These are phyloP conservation scores for Novymonas esmeraldas DNA, from an alignment of 208 protist species.

Conservation along the genomic window DNA sequence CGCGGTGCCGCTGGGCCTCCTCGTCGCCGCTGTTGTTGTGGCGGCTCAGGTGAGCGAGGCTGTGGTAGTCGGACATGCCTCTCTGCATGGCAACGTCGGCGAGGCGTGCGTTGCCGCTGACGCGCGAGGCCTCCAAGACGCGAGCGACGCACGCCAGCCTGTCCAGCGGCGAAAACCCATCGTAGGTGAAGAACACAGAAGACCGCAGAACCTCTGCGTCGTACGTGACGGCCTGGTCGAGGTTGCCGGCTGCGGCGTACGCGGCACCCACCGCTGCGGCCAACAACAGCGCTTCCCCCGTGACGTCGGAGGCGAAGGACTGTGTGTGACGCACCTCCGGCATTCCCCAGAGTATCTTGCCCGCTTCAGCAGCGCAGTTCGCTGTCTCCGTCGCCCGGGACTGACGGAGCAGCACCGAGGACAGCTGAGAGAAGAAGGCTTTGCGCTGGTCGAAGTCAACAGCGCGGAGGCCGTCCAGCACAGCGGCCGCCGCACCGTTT, in stretches of 20 bases:
- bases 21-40: neutral
- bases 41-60: neutral
- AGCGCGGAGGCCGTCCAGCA: conserved; percentile 6
- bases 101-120: conserved; percentile 5
- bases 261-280: conserved; percentile 5
- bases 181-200: conserved; percentile 23
- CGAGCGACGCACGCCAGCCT: conserved; percentile 28
- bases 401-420: neutral
- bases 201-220: conserved; percentile 35
- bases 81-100: conserved; percentile 28
- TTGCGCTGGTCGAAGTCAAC: conserved; percentile 9
- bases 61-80: conserved; percentile 25
- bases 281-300: conserved; percentile 24
- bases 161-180: conserved; percentile 15
- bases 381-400: conserved; percentile 2
- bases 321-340: conserved; percentile 13
- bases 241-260: conserved; percentile 10
- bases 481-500: neutral
- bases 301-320: neutral
- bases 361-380: conserved; percentile 11
- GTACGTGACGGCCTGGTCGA: conserved; percentile 14
- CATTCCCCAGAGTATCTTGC: conserved; percentile 23
- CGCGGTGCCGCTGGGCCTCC: neutral
- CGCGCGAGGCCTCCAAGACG: conserved; percentile 11
- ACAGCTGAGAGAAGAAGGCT: conserved; percentile 21